Evolutionary conservation across 1,284 basidiomycete genomes (phyloP).

Genomic region (Cryptococcus sp.): DNA sequence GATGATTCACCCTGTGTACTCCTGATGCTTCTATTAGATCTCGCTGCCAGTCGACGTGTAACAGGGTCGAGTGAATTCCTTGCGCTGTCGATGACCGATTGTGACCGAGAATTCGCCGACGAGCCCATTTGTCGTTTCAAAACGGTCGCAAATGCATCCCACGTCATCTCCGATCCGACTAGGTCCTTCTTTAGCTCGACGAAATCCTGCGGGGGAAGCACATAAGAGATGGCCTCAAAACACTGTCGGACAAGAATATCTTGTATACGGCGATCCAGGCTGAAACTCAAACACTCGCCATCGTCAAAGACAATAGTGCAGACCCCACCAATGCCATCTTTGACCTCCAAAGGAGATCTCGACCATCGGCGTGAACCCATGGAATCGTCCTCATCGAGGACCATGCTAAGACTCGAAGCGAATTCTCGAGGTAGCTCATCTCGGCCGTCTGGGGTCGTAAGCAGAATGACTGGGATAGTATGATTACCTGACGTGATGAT

Average conservation of each 20-base stretch:
- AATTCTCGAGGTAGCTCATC: slow-evolving; percentile 29
- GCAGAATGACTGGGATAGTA: slow-evolving; percentile 44
- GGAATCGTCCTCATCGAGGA: slow-evolving; percentile 5
- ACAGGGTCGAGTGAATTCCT: slow-evolving; percentile 10
- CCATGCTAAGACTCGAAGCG: slow-evolving; percentile 33
- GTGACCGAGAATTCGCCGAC: not conserved
- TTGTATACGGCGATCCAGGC: slow-evolving; percentile 54
- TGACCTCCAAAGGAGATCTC: not conserved
- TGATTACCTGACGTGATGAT: slow-evolving; percentile 60
- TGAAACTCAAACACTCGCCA: slow-evolving; percentile 51
- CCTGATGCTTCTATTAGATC: not conserved
- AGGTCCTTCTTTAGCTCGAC: slow-evolving; percentile 59
- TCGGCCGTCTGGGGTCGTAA: slow-evolving; percentile 20
- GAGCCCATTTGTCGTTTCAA: slow-evolving; percentile 3
- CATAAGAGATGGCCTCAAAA: slow-evolving; percentile 59
- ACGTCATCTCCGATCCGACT: slow-evolving; percentile 35
- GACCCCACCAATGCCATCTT: slow-evolving; percentile 50
- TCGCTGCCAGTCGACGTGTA: not conserved
- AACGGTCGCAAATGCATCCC: slow-evolving; percentile 8
- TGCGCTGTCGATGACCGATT: not conserved
- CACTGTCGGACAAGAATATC: slow-evolving; percentile 58
- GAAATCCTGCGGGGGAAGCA: slow-evolving; percentile 49
- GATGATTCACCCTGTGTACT: not conserved
- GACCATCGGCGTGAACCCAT: not conserved
- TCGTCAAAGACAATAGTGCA: slow-evolving; percentile 54